Conservation (phyloP, 768 basidiomycete genomes). For the Collybia mongolica region DNA sequence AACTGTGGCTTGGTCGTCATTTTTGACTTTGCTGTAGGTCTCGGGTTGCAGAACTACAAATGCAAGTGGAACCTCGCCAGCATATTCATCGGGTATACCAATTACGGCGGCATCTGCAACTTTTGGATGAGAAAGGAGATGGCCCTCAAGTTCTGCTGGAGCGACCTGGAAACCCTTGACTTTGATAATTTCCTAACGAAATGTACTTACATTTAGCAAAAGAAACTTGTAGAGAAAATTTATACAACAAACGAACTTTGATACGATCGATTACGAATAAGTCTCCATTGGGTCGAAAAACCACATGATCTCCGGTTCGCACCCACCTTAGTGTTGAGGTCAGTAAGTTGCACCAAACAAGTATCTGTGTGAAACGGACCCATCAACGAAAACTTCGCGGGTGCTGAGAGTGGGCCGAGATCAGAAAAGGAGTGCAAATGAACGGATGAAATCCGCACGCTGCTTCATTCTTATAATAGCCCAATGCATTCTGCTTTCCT, state of each 20-base stretch:
- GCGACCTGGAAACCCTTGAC: constrained; percentile 70
- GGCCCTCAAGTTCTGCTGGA: constrained; percentile 73
- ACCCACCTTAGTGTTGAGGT: constrained; percentile 48
- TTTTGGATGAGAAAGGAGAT: constrained; percentile 57
- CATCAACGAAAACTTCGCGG: constrained; percentile 64
- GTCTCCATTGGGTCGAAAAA: constrained; percentile 51
- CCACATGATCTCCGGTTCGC: constrained; percentile 64
- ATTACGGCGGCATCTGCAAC: constrained; percentile 65
- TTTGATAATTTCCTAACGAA: constrained; percentile 44
- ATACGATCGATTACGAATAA: constrained; percentile 62
- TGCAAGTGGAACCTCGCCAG: constrained; percentile 68
- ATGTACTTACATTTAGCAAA: not conserved
- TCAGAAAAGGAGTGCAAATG: not conserved
- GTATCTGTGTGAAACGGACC: constrained; percentile 33
- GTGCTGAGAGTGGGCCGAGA: constrained; percentile 39
- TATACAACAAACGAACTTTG: constrained; percentile 36
- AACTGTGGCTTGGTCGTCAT: constrained; percentile 24
- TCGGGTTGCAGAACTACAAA: constrained; percentile 53
- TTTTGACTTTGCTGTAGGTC: constrained; percentile 31
- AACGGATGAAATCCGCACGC: constrained; percentile 46
- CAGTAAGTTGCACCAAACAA: constrained; percentile 1
- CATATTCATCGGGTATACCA: constrained; percentile 56
- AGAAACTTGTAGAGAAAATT: not conserved
- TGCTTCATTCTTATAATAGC: constrained; percentile 56
- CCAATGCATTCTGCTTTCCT: constrained; percentile 51